Base-by-base conservation (phyloP, 2,329 filamentous ascomycete species). In the Cryphonectria radicalis region DNA sequence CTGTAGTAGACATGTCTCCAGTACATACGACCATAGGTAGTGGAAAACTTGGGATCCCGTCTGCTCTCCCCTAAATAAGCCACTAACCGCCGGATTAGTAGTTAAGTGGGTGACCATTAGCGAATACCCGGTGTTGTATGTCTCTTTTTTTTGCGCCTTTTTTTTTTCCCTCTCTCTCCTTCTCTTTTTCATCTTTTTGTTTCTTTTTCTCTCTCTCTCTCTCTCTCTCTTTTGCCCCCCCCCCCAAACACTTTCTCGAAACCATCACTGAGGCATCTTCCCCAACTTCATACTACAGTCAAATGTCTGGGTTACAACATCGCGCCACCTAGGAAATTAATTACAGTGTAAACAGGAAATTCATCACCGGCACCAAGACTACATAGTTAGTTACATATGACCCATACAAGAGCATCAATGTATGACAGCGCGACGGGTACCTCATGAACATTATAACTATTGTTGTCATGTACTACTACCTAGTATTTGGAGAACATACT, bases 1-100 rank as follows among this genome's bases (percentile, higher is more conserved):
- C 46, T n/a, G 6, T 3, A 11, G 8, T n/a, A 1, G 7, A 2
- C 0, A n/a, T 7, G 3, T 22, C 8, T n/a, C 22, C 3, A 50
- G 22, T 22, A 50, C 46, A 50, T 50, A 50, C 46, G 46, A 50
- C 46, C 46, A 50, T 50, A 50, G 46, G 46, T 50, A 50, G 46
- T 50, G 46, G 46, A 50, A 7, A 50, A 50, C 46, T 50, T 50
- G 46, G 46, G 46, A 50, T 50, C 46, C 46, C 46, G 46, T 50
- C 46, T n/a, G 46, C 46, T 50, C 46, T 50, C 46, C 46, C 46
- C 46, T 50, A 50, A 50, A 50, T 50, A 50, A 50, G 46, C 46
- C 46, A 50, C 46, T 50, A 50, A 50, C 46, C 46, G 46, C 46
- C 46, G 46, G 46, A 50, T 50, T 50, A 50, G 46, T 50, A 50